Base-by-base conservation (phyloP, 495 filamentous ascomycete genomes). In the Hypomontagnella submonticulosa region DNA sequence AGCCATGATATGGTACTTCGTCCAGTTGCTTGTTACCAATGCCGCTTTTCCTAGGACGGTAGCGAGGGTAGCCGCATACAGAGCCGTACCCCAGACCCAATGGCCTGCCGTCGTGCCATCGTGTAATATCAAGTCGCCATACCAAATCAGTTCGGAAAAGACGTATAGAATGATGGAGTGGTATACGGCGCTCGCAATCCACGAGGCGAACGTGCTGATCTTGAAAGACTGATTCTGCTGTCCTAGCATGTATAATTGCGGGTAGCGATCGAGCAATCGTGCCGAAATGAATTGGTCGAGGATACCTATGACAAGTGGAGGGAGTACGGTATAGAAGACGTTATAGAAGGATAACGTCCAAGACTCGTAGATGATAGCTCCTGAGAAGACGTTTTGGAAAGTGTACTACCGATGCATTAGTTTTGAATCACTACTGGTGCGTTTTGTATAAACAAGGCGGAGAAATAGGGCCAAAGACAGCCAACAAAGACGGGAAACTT, bases 291-390 rank as follows among this genome's bases (percentile, higher is more conserved):
- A 98, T 73, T 99, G 96, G 72, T 99, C 96, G 63, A 97, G 94
- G 66, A 98, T 96, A 66, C 96, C 96, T 77, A 99, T 91, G 20
- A 89, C 94, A 42, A 99, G 88, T 1, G 96, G 96, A 37, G 96
- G 96, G 32, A 97, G 78, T 41, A 96, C 90, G 7, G 96, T 98
- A 79, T 97, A 99, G 75, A 99, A 90, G 76, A 99, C 92, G 81
- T 99, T 99, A 84, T 97, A 99, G 82, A 97, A 96, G 11, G 96
- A 97, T 11, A 99, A 82, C 1, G 93, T 97, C 96, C 96, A 99
- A 11, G 94, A 97, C 79, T 99, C 96, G 86, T 93, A 97, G 74
- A 99, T 99, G 68, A 98, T 92, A 75, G 97, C 88, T 66, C 95
- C 96, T 1, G 95, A 97, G 77, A 98, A 99, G 61, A 89, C 91